Evolutionary conservation across 31 red algal genomes (phyloP), one percentile per base, ranked within the genome.

Genomic region (Asparagopsis taxiformis): DNA sequence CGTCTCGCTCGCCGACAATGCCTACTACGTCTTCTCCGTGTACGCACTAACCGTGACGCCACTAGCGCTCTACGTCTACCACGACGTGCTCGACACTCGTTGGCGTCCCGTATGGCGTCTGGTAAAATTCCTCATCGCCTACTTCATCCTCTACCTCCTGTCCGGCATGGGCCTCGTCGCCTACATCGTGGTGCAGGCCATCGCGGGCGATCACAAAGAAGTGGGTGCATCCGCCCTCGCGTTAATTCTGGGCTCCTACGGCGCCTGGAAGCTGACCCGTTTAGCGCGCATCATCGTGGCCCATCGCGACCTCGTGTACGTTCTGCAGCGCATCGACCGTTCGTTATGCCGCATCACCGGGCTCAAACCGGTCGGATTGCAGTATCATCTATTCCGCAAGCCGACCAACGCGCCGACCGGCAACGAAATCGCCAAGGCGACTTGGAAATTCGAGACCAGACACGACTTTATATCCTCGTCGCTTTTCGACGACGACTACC

Each of bases 61-160:
- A 3, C 75, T 79, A 3, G 75, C 75, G 15, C 75, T 79, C 31
- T 79, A 79, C 62, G 75, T 79, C 62, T 79, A 79, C 52, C 75
- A 79, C 31, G 75, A 79, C 56, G 67, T 79, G 9, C 62, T 79
- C 51, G 75, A 79, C 49, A 79, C 23, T 29, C 24, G 75, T 20
- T 79, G 75, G 75, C 75, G 75, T 43, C 75, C 75, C 10, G 75
- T 79, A 5, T 79, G 75, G 75, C 78, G 65, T n/a, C 78, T 82
- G 0, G 65, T 68, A 0, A 49, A 32, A 51, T 82, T 52, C 35
- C 78, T 82, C 26, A 68, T 82, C 24, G 65, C 65, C 20, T 82
- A 82, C 67, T 30, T 72, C 57, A 6, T 82, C 28, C 78, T 82
- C 37, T 82, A 82, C 41, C 41, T 82, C 37, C 28, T 22, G 4